Evolutionary conservation across 129 eudicot genomes (phyloP), one percentile per base, ranked within the genome.

Genomic region (Artemisia argyi): DNA sequence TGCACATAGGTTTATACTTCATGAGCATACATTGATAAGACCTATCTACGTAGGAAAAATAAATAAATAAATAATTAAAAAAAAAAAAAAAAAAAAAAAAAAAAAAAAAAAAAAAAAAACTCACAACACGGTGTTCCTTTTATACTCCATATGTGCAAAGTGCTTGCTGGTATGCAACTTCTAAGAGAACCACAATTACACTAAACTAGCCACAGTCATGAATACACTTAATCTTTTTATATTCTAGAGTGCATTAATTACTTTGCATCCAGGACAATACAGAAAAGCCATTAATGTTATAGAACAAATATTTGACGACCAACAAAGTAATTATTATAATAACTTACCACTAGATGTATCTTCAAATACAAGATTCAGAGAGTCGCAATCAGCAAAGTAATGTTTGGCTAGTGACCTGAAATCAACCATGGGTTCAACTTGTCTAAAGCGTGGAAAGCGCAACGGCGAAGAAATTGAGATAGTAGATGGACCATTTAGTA

Each of bases 401-500:
- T 83, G 88, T 84, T 82, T 80, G 63, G 97, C 97, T 71, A 91
- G 78, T 68, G 77, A 75, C 79, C 90, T 85, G 82, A 85, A 91
- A 80, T 71, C 80, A 68, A 77, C 82, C 78, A 66, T 32, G 72
- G 88, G 81, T 78, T 85, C 95, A 83, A 86, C 87, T 81, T 75
- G 79, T 84, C 88, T 88, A 68, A 83, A 88, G 69, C 88, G 80
- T 51, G 97, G 96, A 65, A 85, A 81, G 75, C 90, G 75, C 85
- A 91, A 78, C 49, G 97, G 97, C 16, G 97, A 91, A 68, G 92
- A 86, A 73, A 91, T 85, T 80, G 88, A 82, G 82, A 91, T 85
- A 39, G 96, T 83, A 75, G 92, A 84, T 42, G 91, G 91, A 76
- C 97, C 96, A 78, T 91, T 88, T 17, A 88, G 83, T 83, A 82